Evolutionary conservation across 2,329 filamentous ascomycete species (phyloP).

Genomic region (Hypoxylon sp.): DNA sequence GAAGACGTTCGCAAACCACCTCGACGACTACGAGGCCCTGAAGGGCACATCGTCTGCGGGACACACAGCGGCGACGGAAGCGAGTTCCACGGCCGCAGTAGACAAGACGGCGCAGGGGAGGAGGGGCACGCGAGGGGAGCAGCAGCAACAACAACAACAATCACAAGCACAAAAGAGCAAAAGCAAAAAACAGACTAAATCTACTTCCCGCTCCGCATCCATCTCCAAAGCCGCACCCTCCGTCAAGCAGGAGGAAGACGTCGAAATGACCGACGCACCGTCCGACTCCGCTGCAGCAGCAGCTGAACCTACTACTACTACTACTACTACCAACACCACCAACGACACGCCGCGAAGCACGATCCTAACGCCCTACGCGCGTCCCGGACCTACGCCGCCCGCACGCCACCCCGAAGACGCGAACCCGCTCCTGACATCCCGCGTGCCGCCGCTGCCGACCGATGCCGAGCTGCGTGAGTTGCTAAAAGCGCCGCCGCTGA

Average conservation of each 20-base stretch:
- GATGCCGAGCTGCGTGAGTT: conserved; percentile 71
- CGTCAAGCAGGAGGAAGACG: conserved; percentile 44
- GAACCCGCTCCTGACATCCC: conserved; percentile 66
- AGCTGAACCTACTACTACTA: no score
- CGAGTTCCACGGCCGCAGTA: no score
- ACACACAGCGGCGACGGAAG: conserved; percentile 38
- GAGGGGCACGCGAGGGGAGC: not conserved
- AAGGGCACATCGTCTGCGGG: conserved; percentile 44
- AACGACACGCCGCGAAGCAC: conserved; percentile 36
- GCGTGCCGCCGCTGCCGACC: conserved; percentile 65
- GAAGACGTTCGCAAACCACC: conserved; percentile 84
- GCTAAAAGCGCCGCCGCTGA: conserved; percentile 70
- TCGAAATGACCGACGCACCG: conserved; percentile 54
- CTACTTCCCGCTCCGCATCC: conserved; percentile 22
- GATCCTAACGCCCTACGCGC: conserved; percentile 33
- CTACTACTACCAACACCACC: no score
- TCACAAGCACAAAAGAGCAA: not conserved
- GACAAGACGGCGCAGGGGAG: conserved; percentile 2
- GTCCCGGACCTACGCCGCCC: conserved; percentile 38
- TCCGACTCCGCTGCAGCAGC: conserved; percentile 2
- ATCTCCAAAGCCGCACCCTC: conserved; percentile 21
- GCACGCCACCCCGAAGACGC: conserved; percentile 57
- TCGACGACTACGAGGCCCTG: conserved; percentile 79
- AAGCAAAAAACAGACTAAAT: conserved; percentile 12
- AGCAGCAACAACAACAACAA: no score